These are phyloP conservation scores for Fimicolochytrium jonesii DNA, from an alignment of 192 early-diverging fungal genomes.

Conservation along the genomic window DNA sequence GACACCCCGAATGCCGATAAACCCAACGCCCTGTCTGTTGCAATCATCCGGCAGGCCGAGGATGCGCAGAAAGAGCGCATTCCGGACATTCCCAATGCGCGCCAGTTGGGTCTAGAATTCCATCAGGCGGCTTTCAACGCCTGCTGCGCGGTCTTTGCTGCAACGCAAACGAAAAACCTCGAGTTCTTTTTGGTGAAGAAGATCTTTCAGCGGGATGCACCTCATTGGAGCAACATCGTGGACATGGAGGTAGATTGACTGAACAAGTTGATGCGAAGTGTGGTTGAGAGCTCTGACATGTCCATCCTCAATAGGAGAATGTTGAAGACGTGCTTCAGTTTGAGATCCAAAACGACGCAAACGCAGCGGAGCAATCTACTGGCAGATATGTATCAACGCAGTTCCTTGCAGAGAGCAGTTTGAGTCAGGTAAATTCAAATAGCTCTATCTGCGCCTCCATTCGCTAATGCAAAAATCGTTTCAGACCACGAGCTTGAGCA, in stretches of 20 bases:
- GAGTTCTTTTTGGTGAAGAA: conserved; percentile 59
- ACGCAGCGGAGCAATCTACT: not conserved
- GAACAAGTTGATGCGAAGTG: no score
- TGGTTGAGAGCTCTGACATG: no score
- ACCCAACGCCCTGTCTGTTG: conserved; percentile 14
- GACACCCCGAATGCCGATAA: conserved; percentile 3
- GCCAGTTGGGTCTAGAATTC: conserved; percentile 14
- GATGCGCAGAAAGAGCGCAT: conserved; percentile 11
- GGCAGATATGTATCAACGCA: conserved; percentile 52
- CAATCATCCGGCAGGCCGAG: conserved; percentile 15
- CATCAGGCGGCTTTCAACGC: conserved; percentile 60
- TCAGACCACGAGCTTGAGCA: no score
- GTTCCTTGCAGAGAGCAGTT: conserved; percentile 55
- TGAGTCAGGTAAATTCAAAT: conserved; percentile 47
- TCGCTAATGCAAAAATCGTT: no score
- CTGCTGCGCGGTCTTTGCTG: conserved; percentile 46
- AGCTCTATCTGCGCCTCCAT: no score
- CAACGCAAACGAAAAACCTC: conserved; percentile 46
- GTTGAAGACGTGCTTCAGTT: no score
- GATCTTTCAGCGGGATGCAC: conserved; percentile 18
- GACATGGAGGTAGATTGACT: conserved; percentile 14
- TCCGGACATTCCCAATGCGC: not conserved
- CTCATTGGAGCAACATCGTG: conserved; percentile 20
- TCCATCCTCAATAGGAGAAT: no score
- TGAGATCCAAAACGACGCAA: no score